These are phyloP conservation scores for Trichopus zeylanicus DNA, from an alignment of 116 monocot genomes.

Conservation along the genomic window DNA sequence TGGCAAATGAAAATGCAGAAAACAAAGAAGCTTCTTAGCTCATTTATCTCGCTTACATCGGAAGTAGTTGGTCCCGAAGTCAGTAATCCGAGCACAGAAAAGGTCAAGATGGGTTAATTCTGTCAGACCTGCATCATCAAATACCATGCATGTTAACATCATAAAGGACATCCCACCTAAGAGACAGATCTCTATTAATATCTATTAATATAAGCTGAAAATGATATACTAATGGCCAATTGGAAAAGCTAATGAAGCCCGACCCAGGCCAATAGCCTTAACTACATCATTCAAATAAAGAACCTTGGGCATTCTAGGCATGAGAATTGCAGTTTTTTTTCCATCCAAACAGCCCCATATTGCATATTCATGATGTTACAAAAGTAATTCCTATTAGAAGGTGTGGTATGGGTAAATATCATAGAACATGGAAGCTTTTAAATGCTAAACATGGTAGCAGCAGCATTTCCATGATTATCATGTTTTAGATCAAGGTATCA, in stretches of 20 bases:
- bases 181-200: no score
- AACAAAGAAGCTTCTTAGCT: not conserved
- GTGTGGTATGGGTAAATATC: no score
- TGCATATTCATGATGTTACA: no score
- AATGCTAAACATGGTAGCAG: no score
- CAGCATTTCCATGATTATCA: no score
- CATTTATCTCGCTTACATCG: constrained; percentile 51
- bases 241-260: not conserved
- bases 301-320: not conserved
- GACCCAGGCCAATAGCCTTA: not conserved
- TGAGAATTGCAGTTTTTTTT: no score
- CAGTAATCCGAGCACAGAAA: constrained; percentile 90
- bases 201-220: not conserved
- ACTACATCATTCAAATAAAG: not conserved
- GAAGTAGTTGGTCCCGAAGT: constrained; percentile 71
- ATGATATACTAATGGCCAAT: not conserved
- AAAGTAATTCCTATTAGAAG: no score
- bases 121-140: constrained; percentile 65
- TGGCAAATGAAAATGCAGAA: not conserved
- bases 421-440: no score
- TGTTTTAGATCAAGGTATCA: no score
- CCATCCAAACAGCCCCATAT: no score
- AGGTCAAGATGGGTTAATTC: constrained; percentile 97
- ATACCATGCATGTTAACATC: not conserved
- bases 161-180: not conserved